A percentile compares a stretch with the other conserved stretches of the same genome.
phyloP scores from a whole-genome alignment of 1,284 basidiomycete genomes.

The Apiotrichum montevideense region DNA sequence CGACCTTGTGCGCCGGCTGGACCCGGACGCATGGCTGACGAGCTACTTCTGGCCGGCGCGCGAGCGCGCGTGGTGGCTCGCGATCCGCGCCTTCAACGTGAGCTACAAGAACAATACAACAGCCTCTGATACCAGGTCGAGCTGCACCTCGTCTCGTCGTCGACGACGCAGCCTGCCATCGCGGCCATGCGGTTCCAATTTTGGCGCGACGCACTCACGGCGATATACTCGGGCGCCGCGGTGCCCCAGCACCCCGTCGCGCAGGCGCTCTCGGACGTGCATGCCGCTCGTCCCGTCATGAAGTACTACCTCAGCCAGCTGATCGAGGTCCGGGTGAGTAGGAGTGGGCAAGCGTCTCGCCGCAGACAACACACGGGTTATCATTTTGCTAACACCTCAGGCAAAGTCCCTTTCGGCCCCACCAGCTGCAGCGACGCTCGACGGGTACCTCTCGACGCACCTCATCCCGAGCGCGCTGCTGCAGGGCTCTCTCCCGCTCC shows the following conservation, averaged over 20 bases:
- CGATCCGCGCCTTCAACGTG: constrained; percentile 80
- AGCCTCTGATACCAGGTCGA: constrained; percentile 58
- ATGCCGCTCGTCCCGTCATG: constrained; percentile 47
- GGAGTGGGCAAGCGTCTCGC: neutral
- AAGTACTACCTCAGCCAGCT: constrained; percentile 75
- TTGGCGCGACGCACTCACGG: constrained; percentile 79
- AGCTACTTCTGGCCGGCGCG: constrained; percentile 68
- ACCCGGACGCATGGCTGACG: constrained; percentile 64
- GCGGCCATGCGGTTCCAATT: constrained; percentile 88
- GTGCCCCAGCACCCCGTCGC: constrained; percentile 74
- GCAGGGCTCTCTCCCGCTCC: constrained; percentile 69
- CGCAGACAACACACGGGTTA: neutral
- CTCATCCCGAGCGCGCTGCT: constrained; percentile 73
- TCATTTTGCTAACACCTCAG: constrained; percentile 47
- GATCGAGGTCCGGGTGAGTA: constrained; percentile 72
- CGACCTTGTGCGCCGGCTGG: constrained; percentile 40
- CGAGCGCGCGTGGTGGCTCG: constrained; percentile 65
- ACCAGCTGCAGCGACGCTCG: constrained; percentile 60
- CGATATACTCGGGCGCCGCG: constrained; percentile 47
- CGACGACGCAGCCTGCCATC: constrained; percentile 68
- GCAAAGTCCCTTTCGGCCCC: constrained; percentile 66
- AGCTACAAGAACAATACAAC: too few relatives aligned
- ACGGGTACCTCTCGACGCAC: constrained; percentile 63
- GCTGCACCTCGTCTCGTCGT: constrained; percentile 71
- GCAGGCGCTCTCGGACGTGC: constrained; percentile 62